phyloP scores from a whole-genome alignment of 2,329 filamentous ascomycete genomes.

The Nemania abortiva region DNA sequence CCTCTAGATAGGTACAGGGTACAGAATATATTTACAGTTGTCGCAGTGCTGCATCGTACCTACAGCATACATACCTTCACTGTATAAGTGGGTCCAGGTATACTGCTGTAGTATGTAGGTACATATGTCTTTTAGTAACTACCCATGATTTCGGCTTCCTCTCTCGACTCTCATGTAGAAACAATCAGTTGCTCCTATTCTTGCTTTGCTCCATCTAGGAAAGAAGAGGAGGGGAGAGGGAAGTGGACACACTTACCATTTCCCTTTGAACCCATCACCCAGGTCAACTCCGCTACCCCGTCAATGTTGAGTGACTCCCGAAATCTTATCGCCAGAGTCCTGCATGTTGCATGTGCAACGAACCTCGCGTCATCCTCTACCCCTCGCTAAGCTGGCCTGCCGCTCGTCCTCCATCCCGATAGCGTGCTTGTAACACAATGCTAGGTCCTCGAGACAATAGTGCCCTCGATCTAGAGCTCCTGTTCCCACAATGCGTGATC shows the following conservation, averaged over 20 bases:
- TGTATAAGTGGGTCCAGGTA: no score
- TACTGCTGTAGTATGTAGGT: no score
- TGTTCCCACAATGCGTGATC: conserved; percentile 13
- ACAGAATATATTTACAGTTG: no score
- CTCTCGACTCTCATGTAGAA: no score
- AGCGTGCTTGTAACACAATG: conserved; percentile 7
- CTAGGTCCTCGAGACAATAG: conserved; percentile 20
- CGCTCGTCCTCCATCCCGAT: conserved; percentile 7
- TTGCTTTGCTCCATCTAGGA: no score
- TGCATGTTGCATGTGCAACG: conserved; percentile 18
- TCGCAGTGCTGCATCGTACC: no score
- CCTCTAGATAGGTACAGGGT: no score
- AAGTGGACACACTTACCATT: background rate
- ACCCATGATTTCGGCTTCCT: no score
- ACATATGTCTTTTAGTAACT: no score
- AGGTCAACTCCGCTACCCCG: background rate
- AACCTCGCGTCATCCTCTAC: conserved; percentile 23
- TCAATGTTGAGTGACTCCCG: background rate
- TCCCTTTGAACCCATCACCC: conserved; percentile 13
- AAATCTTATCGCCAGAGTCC: conserved; percentile 11
- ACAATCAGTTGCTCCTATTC: no score
- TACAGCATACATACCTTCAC: no score
- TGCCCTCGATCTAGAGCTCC: background rate
- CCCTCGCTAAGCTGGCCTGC: conserved; percentile 12
- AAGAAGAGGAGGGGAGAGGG: no score